Evolutionary conservation across 2,329 filamentous ascomycete genomes (phyloP).

Genomic region (Colletotrichum brevisporum): DNA sequence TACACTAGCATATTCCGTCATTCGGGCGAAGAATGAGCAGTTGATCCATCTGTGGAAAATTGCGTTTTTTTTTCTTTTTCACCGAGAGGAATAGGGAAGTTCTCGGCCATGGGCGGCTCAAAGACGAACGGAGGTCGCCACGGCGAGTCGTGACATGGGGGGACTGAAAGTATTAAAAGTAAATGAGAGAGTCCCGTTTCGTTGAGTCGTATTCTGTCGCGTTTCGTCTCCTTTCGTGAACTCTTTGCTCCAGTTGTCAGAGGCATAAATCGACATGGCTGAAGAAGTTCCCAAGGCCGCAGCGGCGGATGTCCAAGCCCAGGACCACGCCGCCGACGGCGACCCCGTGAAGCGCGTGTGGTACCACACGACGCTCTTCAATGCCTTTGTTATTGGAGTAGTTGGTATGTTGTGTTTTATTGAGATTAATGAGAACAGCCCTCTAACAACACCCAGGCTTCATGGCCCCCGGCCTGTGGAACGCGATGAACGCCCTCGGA

Average conservation of each 20-base stretch:
- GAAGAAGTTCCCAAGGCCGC: constrained; percentile 22
- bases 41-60: neutral
- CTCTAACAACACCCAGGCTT: constrained; percentile 48
- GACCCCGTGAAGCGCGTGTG: constrained; percentile 48
- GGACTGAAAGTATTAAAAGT: neutral
- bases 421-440: no score
- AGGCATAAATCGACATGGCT: constrained; percentile 15
- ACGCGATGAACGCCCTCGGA: constrained; percentile 67
- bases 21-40: constrained; percentile 26
- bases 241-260: no score
- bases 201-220: neutral
- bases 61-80: neutral
- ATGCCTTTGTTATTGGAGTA: constrained; percentile 66
- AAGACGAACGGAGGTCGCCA: neutral
- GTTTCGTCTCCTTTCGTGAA: neutral
- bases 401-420: constrained; percentile 54
- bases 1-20: constrained; percentile 36
- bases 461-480: constrained; percentile 66
- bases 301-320: constrained; percentile 17
- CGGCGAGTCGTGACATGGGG: neutral
- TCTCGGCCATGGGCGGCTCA: neutral
- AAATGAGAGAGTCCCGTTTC: neutral
- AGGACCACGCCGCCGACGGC: constrained; percentile 3
- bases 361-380: constrained; percentile 67
- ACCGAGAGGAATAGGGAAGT: neutral